Evolutionary conservation across 257 asterid genomes (phyloP).

Genomic region (Petunia axillaris): DNA sequence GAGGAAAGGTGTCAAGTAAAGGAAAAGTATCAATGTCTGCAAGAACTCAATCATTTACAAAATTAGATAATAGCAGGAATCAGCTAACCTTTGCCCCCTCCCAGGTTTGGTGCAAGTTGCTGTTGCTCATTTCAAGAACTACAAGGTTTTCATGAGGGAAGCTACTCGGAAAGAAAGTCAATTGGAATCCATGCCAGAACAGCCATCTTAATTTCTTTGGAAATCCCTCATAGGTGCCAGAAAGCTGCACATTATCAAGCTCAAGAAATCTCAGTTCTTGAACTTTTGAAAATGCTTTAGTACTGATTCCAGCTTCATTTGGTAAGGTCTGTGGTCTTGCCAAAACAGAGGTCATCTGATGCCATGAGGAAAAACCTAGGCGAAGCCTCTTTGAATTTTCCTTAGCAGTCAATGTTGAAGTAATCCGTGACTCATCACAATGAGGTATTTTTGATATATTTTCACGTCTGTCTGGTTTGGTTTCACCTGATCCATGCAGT

Average conservation of each 20-base stretch:
- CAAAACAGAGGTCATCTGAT: neutral
- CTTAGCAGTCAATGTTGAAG: constrained; percentile 4
- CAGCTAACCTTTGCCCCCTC: constrained; percentile 30
- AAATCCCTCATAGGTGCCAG: constrained; percentile 26
- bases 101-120: constrained; percentile 31
- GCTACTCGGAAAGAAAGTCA: constrained; percentile 17
- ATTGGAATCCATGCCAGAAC: constrained; percentile 25
- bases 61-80: neutral
- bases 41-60: neutral
- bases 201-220: constrained; percentile 31
- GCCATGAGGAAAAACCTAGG: constrained; percentile 1
- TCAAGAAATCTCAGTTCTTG: constrained; percentile 22
- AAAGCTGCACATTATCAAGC: constrained; percentile 23
- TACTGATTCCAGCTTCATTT: constrained; percentile 19
- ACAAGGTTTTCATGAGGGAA: constrained; percentile 28
- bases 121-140: constrained; percentile 29
- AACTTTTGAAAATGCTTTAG: constrained; percentile 25
- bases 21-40: constrained; percentile 8
- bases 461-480: constrained; percentile 16
- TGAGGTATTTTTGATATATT: constrained; percentile 16
- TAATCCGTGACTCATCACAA: neutral
- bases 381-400: constrained; percentile 19
- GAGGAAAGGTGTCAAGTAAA: constrained; percentile 9
- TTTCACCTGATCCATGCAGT: constrained; percentile 4
- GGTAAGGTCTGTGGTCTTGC: neutral